Conservation (phyloP, 345 rosid species). For the Bruguiera parviflora region DNA sequence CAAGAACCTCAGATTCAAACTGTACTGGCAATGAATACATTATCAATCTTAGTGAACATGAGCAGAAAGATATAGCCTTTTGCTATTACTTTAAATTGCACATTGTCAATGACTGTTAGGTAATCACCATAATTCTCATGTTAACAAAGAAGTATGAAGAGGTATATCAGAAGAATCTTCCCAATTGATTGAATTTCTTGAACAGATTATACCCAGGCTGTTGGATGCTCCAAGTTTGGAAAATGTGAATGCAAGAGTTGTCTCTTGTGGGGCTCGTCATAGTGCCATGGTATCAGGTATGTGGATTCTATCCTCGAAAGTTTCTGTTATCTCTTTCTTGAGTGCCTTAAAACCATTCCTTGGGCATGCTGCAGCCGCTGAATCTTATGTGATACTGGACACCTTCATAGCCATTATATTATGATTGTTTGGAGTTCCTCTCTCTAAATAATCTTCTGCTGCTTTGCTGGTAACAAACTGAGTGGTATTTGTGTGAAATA, state of each 20-base stretch:
- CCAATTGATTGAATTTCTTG: conserved; percentile 23
- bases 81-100: neutral
- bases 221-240: conserved; percentile 86
- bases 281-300: conserved; percentile 70
- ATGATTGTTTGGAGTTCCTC: no score
- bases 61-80: neutral
- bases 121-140: neutral
- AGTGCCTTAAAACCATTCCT: neutral
- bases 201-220: conserved; percentile 82
- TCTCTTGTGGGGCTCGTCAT: conserved; percentile 99
- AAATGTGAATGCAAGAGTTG: conserved; percentile 42
- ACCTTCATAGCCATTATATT: neutral
- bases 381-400: neutral
- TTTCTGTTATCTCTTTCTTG: neutral
- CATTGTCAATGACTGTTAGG: neutral
- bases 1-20: no score
- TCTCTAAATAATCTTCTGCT: neutral
- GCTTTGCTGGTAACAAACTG: neutral
- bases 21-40: no score
- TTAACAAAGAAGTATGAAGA: neutral
- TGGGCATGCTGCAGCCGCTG: neutral
- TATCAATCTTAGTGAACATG: neutral
- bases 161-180: neutral
- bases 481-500: no score
- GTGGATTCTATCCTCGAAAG: neutral